Percentiles rank a stretch among this genome's conserved stretches.
Evolutionary conservation across 345 rosid genomes (phyloP).

Genomic region (Salix udensis): DNA sequence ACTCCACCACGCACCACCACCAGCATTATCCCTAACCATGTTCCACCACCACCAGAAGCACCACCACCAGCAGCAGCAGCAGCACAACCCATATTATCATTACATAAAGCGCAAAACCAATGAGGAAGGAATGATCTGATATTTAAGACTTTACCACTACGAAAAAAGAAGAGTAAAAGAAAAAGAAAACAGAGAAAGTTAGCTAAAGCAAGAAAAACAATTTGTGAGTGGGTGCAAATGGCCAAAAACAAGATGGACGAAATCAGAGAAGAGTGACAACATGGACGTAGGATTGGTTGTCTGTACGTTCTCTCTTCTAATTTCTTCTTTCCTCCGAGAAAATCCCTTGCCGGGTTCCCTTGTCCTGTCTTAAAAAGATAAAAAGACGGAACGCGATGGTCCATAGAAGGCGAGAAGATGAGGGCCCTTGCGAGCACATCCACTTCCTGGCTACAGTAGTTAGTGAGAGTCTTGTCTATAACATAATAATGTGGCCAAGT

Average conservation of each 20-base stretch:
- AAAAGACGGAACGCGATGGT: neutral
- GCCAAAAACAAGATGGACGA: neutral
- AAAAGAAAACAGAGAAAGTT: neutral
- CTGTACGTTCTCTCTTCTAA: neutral
- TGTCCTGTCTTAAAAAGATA: slow-evolving; percentile 6
- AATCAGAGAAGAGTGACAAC: neutral
- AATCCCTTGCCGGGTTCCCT: neutral
- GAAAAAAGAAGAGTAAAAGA: neutral
- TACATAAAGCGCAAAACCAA: neutral
- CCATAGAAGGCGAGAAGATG: neutral
- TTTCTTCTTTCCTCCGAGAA: neutral
- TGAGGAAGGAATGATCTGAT: neutral
- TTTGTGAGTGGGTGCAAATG: neutral
- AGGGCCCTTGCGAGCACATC: neutral
- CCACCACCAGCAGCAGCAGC: neutral
- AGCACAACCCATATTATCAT: neutral
- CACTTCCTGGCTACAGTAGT: neutral
- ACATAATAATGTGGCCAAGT: neutral
- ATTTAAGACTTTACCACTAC: neutral
- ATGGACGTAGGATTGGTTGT: neutral
- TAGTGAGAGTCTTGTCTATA: neutral
- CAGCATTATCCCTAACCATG: slow-evolving; percentile 3
- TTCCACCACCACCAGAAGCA: neutral
- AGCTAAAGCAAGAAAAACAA: neutral
- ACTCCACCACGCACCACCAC: neutral